A percentile compares a stretch with the other conserved stretches of the same genome.
Conservation (phyloP, 768 basidiomycete species). For the Daedalea quercina region DNA sequence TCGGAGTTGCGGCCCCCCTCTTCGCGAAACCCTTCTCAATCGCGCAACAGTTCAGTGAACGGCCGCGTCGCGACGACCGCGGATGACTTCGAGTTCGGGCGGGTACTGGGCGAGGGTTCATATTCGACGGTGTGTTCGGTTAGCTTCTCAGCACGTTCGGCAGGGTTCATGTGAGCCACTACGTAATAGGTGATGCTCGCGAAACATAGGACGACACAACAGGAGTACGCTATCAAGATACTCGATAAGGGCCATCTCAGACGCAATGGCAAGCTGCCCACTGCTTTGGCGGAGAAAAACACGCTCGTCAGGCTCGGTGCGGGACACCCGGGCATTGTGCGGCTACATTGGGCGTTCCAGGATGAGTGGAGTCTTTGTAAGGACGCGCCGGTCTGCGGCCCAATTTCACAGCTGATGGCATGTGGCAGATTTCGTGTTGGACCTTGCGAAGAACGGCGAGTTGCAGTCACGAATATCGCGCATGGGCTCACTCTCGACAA, state of each 20-base stretch:
- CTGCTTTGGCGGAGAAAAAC: constrained; percentile 76
- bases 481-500: constrained; percentile 80
- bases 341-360: constrained; percentile 79
- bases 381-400: constrained; percentile 22
- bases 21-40: constrained; percentile 28
- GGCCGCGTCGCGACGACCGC: constrained; percentile 31
- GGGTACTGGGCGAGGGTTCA: constrained; percentile 74
- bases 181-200: constrained; percentile 50
- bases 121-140: constrained; percentile 63
- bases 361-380: constrained; percentile 79
- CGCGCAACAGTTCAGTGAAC: constrained; percentile 41
- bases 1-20: constrained; percentile 12
- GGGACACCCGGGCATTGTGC: constrained; percentile 77
- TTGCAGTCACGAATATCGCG: constrained; percentile 65
- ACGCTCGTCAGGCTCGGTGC: constrained; percentile 58
- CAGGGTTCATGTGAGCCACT: background rate
- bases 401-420: background rate
- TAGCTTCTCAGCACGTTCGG: background rate
- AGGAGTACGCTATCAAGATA: constrained; percentile 72
- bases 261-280: constrained; percentile 69
- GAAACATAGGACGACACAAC: constrained; percentile 45
- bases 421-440: constrained; percentile 65
- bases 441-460: constrained; percentile 72
- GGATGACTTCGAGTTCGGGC: constrained; percentile 68
- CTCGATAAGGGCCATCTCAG: constrained; percentile 80